Conservation (phyloP, 192 early-diverging fungal genomes). For the Irineochytrium annulatum region DNA sequence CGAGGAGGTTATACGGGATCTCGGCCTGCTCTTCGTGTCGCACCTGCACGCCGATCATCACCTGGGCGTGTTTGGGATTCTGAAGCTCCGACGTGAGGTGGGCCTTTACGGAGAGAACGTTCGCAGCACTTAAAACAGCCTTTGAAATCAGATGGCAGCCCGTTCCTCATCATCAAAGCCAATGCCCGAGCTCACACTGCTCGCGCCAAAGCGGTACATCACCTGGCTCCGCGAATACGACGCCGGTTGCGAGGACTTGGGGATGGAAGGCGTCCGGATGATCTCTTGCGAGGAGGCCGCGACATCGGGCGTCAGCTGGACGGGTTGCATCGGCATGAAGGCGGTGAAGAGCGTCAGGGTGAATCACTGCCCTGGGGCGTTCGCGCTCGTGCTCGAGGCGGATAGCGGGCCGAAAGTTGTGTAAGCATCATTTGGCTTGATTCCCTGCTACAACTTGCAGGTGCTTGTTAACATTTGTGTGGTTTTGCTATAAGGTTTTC, state of each 20-base stretch:
- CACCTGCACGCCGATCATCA: conserved; percentile 99
- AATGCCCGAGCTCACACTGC: conserved; percentile 39
- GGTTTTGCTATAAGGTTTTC: conserved; percentile 54
- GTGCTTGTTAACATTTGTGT: too few relatives aligned
- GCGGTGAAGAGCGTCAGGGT: conserved; percentile 66
- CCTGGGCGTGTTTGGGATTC: conserved; percentile 72
- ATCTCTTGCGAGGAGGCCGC: conserved; percentile 43
- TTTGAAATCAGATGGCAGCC: too few relatives aligned
- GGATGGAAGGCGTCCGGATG: conserved; percentile 45
- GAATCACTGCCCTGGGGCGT: conserved; percentile 79
- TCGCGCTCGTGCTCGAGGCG: conserved; percentile 72
- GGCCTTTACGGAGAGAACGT: too few relatives aligned
- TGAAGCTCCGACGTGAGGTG: conserved; percentile 34
- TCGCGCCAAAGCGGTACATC: conserved; percentile 55
- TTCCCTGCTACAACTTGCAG: conserved; percentile 58
- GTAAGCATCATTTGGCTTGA: conserved; percentile 8
- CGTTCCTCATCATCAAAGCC: too few relatives aligned
- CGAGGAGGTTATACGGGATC: conserved; percentile 31
- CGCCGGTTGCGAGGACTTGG: conserved; percentile 66
- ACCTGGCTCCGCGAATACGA: conserved; percentile 64
- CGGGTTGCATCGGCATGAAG: conserved; percentile 42
- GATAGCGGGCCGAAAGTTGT: conserved; percentile 68
- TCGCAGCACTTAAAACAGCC: too few relatives aligned
- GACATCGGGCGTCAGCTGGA: background rate
- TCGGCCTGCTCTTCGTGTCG: conserved; percentile 82